These are phyloP conservation scores for Strigomonas galati DNA, from an alignment of 208 protist genomes.

Conservation along the genomic window DNA sequence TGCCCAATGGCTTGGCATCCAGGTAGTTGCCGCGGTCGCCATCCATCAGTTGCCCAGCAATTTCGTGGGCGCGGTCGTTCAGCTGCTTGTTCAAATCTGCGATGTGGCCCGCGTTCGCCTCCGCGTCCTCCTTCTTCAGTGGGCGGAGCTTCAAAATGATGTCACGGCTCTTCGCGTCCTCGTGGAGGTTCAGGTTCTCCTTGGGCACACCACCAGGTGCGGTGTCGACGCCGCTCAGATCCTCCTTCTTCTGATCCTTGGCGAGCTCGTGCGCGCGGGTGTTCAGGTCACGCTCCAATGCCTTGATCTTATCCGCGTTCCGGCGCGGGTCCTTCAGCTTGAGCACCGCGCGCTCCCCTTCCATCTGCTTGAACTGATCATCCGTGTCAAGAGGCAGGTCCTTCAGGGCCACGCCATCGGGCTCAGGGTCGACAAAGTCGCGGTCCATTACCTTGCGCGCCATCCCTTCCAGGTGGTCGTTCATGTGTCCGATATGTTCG, in stretches of 20 bases:
- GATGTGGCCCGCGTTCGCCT: slow-evolving; percentile 25
- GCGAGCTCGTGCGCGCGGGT: slow-evolving; percentile 57
- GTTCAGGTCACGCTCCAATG: slow-evolving; percentile 52
- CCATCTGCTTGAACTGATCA: slow-evolving; percentile 47
- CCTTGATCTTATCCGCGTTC: slow-evolving; percentile 30
- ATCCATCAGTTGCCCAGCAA: slow-evolving; percentile 31
- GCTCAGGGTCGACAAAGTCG: slow-evolving; percentile 53
- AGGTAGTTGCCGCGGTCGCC: slow-evolving; percentile 46
- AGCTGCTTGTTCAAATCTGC: slow-evolving; percentile 27
- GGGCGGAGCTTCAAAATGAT: slow-evolving; percentile 42
- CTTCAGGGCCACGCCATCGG: slow-evolving; percentile 58
- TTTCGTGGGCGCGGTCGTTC: slow-evolving; percentile 38
- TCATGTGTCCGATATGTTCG: slow-evolving; percentile 36
- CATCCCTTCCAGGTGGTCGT: slow-evolving; percentile 38
- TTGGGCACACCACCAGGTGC: slow-evolving; percentile 39
- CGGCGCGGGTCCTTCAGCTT: slow-evolving; percentile 37
- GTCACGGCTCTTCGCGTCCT: slow-evolving; percentile 24
- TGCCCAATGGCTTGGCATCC: slow-evolving; percentile 39
- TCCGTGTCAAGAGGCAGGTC: slow-evolving; percentile 61
- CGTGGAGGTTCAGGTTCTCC: slow-evolving; percentile 42
- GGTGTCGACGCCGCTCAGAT: slow-evolving; percentile 37
- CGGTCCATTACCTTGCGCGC: slow-evolving; percentile 48
- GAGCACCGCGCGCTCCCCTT: slow-evolving; percentile 40
- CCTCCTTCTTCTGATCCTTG: slow-evolving; percentile 31
- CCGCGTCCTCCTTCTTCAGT: slow-evolving; percentile 32